Evolutionary conservation across 2,329 filamentous ascomycete species (phyloP), one percentile per base, ranked within the genome.

Genomic region (Myriosclerotinia curreyana): DNA sequence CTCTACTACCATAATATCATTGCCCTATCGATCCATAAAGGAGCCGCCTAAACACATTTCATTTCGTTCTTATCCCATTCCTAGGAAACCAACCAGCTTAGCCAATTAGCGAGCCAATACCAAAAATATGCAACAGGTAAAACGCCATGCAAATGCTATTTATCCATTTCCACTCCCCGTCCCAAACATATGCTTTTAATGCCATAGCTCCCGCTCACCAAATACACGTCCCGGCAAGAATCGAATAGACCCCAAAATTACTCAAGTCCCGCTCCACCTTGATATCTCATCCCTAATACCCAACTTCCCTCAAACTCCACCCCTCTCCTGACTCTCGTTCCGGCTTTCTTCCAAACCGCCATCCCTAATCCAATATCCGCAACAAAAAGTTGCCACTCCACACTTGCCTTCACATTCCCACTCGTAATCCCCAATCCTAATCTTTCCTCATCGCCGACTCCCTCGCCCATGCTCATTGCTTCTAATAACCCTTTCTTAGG

Each of bases 281-380:
- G 71, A 66, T 73, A 75, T 28, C 72, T 71, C 77, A 95, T 84
- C 71, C 88, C 86, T 17, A 96, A 81, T 67, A 95, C 87, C 94
- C 94, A 98, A 69, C 87, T 85, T 66, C 87, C 86, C 31, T 91
- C 92, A 80, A 97, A 98, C 71, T 93, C 92, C 64, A 97, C 88
- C 0, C 92, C 92, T 69, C 91, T 87, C 25, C 92, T 86, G 59
- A 92, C 85, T 74, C 90, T 88, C 5, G 90, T 91, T 2, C 91
- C 90, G 0, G 90, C 90, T 75, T 92, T 92, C 73, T 88, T 89
- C 89, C 93, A 96, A 4, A 92, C 91, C 5, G 89, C 85, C 65
- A 91, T 87, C 2, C 87, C 87, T 17, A 97, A 84, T 0, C 95
- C 94, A 69, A 97, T 88, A 74, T 99, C 95, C 2, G 88, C 92